Evolutionary conservation across 768 basidiomycete genomes (phyloP).

Genomic region (Leucocoprinus birnbaumii): DNA sequence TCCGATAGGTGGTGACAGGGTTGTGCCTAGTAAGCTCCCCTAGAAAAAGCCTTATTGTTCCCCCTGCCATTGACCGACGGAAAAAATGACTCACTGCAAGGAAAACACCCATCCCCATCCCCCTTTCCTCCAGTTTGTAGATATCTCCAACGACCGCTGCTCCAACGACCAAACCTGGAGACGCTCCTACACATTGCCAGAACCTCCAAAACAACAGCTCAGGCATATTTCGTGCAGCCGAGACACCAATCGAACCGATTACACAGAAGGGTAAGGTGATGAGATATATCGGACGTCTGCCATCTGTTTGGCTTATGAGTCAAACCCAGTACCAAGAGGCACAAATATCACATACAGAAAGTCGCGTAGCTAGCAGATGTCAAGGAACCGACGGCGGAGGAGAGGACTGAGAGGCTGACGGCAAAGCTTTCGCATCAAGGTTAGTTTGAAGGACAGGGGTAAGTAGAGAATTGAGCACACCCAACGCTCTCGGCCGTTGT

Average conservation of each 20-base stretch:
- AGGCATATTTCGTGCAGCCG: conserved; percentile 37
- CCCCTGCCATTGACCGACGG: background rate
- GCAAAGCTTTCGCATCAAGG: conserved; percentile 23
- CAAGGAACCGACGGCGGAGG: conserved; percentile 28
- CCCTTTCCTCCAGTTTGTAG: conserved; percentile 60
- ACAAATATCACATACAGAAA: conserved; percentile 26
- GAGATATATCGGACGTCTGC: conserved; percentile 60
- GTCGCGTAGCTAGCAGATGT: conserved; percentile 34
- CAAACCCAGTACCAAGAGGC: background rate
- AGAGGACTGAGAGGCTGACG: conserved; percentile 33
- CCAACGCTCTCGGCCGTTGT: conserved; percentile 57
- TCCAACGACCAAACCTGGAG: conserved; percentile 52
- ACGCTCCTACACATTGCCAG: conserved; percentile 63
- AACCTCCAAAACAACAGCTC: conserved; percentile 62
- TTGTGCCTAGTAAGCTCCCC: conserved; percentile 56
- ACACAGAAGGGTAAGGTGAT: conserved; percentile 55
- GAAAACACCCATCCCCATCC: conserved; percentile 56
- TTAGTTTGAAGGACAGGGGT: background rate
- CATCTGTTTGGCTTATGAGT: conserved; percentile 41
- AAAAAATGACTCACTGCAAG: conserved; percentile 36
- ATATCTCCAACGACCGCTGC: conserved; percentile 65
- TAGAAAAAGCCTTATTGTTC: conserved; percentile 14
- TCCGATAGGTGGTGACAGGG: conserved; percentile 58
- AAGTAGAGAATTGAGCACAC: conserved; percentile 22
- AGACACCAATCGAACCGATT: conserved; percentile 60